These are phyloP conservation scores for Clohesyomyces aquaticus DNA, from an alignment of 495 filamentous ascomycete genomes.

Conservation along the genomic window DNA sequence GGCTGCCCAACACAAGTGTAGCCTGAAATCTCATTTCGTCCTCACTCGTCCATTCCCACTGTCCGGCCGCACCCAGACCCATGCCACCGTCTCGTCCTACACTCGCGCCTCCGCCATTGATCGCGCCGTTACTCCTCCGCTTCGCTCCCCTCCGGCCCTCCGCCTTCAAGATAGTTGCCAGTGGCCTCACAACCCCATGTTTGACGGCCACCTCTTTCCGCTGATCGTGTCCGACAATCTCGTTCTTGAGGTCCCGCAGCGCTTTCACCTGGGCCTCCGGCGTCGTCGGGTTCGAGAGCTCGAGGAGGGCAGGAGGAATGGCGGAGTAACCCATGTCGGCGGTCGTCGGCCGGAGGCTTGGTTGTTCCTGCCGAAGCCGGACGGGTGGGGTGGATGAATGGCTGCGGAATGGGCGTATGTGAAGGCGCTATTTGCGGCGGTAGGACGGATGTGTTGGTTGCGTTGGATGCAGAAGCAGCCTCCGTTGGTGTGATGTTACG, in stretches of 20 bases:
- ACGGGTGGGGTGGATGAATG: no score
- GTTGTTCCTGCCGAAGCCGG: background rate
- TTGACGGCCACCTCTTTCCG: conserved; percentile 77
- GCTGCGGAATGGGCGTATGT: no score
- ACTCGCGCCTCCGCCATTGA: conserved; percentile 42
- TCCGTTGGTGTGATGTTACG: background rate
- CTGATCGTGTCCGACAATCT: conserved; percentile 84
- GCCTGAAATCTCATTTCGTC: conserved; percentile 75
- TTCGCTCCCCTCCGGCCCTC: conserved; percentile 48
- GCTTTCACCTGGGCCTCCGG: conserved; percentile 58
- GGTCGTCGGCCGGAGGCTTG: background rate
- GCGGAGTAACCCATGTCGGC: conserved; percentile 31
- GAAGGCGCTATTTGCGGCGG: no score
- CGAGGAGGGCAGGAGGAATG: conserved; percentile 35
- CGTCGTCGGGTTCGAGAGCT: conserved; percentile 34
- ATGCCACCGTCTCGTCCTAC: conserved; percentile 12
- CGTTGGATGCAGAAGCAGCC: background rate
- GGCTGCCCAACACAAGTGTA: conserved; percentile 76
- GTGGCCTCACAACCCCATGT: conserved; percentile 67
- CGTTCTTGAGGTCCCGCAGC: conserved; percentile 79
- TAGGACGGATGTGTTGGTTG: conserved; percentile 18
- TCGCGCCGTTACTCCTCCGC: conserved; percentile 41
- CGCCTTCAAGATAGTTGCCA: conserved; percentile 63
- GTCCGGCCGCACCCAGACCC: background rate
- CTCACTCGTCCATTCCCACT: conserved; percentile 53